Evolutionary conservation across 805 yeast species (phyloP).

Genomic region (Clavispora santaluciae): DNA sequence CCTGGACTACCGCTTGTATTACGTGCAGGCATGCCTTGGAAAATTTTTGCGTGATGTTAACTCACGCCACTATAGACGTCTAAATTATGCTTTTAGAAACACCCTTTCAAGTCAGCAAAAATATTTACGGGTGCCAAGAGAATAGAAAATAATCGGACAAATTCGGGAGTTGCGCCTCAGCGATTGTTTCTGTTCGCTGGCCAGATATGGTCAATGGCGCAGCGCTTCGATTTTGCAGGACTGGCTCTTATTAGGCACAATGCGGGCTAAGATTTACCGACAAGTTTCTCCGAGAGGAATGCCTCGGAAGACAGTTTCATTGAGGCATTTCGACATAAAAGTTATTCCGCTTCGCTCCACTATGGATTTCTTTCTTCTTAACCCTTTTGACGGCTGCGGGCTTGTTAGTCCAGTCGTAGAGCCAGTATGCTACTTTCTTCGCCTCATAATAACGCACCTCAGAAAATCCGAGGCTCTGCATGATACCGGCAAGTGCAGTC

Average conservation of each 20-base stretch:
- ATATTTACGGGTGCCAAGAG: no score
- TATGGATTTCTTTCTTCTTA: slow-evolving; percentile 46
- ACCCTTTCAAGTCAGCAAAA: no score
- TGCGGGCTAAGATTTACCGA: background rate
- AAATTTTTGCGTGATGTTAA: background rate
- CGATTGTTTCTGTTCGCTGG: background rate
- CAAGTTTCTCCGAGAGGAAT: background rate
- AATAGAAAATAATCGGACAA: background rate
- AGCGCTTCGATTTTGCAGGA: background rate
- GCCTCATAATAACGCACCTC: slow-evolving; percentile 50
- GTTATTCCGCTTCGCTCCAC: slow-evolving; percentile 63
- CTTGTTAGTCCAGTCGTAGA: slow-evolving; percentile 43
- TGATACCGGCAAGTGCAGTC: slow-evolving; percentile 37
- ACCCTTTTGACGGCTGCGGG: slow-evolving; percentile 2
- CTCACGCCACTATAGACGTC: background rate
- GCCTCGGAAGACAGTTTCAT: background rate
- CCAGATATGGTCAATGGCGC: background rate
- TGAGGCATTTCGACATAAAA: slow-evolving; percentile 44
- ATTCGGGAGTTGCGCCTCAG: background rate
- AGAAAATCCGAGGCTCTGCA: slow-evolving; percentile 58
- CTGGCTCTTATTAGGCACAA: background rate
- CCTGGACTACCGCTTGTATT: background rate
- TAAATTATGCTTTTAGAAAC: background rate
- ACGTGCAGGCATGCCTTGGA: background rate
- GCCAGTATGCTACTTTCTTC: slow-evolving; percentile 68